phyloP scores from a whole-genome alignment of 192 early-diverging fungal genomes.

The Coemansia sp. region DNA sequence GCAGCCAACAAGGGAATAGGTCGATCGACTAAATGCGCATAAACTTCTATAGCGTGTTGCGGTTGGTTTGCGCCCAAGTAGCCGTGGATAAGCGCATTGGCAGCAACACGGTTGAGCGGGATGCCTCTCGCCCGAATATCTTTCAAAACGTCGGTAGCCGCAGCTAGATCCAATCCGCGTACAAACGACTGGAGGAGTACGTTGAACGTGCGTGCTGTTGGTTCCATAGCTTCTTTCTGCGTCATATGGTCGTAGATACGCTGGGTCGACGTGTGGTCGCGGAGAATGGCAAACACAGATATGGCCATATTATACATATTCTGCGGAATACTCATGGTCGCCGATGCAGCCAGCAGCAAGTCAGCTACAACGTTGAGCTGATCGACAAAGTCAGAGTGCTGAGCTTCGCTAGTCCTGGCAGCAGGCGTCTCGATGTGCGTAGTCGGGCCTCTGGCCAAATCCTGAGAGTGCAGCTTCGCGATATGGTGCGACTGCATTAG shows the following conservation, averaged over 20 bases:
- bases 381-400: conserved; percentile 7
- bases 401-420: neutral
- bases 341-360: conserved; percentile 4
- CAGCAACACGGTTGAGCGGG: conserved; percentile 24
- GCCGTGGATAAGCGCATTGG: conserved; percentile 29
- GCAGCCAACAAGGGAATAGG: conserved; percentile 24
- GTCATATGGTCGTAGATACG: conserved; percentile 40
- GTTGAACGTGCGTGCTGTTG: conserved; percentile 35
- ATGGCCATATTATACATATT: conserved; percentile 45
- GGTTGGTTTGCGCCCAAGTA: conserved; percentile 17
- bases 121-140: conserved; percentile 12
- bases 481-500: conserved; percentile 19
- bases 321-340: conserved; percentile 10
- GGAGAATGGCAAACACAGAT: conserved; percentile 25
- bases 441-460: neutral
- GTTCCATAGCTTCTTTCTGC: conserved; percentile 17
- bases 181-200: conserved; percentile 33
- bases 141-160: conserved; percentile 16
- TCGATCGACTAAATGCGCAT: conserved; percentile 39
- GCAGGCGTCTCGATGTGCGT: neutral
- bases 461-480: neutral
- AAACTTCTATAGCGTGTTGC: conserved; percentile 21
- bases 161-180: conserved; percentile 14
- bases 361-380: conserved; percentile 1
- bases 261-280: conserved; percentile 27